A percentile compares a stretch with the other conserved stretches of the same genome.
Evolutionary conservation across 2,329 filamentous ascomycete species (phyloP).

Genomic region (Verticillium longisporum): DNA sequence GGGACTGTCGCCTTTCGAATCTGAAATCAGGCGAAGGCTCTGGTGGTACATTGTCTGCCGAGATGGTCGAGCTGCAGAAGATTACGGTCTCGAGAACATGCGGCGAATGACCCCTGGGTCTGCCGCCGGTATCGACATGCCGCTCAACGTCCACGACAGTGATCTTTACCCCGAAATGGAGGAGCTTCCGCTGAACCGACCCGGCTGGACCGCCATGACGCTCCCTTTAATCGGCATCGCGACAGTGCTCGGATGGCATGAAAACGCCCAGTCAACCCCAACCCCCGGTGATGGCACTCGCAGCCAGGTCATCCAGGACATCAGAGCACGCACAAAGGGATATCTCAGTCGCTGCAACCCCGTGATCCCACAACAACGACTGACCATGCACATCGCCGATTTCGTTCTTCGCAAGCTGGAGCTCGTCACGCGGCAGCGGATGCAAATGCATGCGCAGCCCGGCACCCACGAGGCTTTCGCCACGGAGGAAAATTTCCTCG

Average conservation of each 20-base stretch:
- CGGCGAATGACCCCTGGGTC: conserved; percentile 31
- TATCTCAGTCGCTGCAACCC: conserved; percentile 44
- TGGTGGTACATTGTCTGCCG: conserved; percentile 49
- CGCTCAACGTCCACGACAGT: conserved; percentile 48
- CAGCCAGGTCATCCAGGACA: conserved; percentile 30
- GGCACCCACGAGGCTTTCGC: conserved; percentile 14
- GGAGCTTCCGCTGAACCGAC: conserved; percentile 36
- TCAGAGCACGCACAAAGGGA: conserved; percentile 37
- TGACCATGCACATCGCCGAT: conserved; percentile 19
- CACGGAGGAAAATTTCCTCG: conserved; percentile 23
- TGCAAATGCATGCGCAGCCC: conserved; percentile 13
- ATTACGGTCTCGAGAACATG: conserved; percentile 37
- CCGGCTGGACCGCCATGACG: conserved; percentile 52
- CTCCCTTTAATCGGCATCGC: conserved; percentile 48
- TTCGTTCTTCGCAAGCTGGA: conserved; percentile 26
- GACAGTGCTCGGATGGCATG: conserved; percentile 24
- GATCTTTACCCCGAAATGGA: conserved; percentile 42
- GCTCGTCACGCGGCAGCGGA: conserved; percentile 22
- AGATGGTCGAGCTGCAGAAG: conserved; percentile 47
- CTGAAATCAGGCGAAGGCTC: conserved; percentile 46
- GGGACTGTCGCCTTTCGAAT: conserved; percentile 32
- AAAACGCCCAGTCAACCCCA: conserved; percentile 9
- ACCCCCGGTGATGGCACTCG: conserved; percentile 19
- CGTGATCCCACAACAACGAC: conserved; percentile 35
- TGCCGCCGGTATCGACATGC: conserved; percentile 38